Conservation (phyloP, 495 filamentous ascomycete genomes). For the Penicillium paxilli region DNA sequence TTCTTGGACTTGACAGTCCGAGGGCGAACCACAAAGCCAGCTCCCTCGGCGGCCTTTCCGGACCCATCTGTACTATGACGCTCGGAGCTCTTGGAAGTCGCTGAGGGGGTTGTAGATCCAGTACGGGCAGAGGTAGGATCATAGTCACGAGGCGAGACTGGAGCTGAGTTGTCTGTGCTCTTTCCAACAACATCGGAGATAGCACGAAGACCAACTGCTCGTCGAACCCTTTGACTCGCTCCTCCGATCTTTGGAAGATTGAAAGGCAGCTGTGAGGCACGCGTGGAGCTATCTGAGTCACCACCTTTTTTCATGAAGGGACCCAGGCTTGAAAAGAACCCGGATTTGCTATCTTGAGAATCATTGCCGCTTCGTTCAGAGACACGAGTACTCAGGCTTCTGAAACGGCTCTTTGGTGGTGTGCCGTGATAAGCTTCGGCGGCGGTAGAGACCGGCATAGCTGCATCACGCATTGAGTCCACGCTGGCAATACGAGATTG, state of each 20-base stretch:
- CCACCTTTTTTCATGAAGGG: conserved; percentile 41
- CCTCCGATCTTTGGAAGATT: conserved; percentile 34
- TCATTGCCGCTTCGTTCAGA: conserved; percentile 40
- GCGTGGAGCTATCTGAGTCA: conserved; percentile 45
- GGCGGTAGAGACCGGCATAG: conserved; percentile 35
- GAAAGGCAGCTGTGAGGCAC: conserved; percentile 33
- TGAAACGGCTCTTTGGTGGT: conserved; percentile 42
- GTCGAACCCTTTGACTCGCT: conserved; percentile 49
- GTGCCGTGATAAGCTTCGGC: conserved; percentile 63
- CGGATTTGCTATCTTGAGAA: conserved; percentile 41
- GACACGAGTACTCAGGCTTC: conserved; percentile 46
- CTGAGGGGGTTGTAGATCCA: conserved; percentile 84
- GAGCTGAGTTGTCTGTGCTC: conserved; percentile 33
- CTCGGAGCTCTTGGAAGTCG: conserved; percentile 74
- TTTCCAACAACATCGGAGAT: conserved; percentile 69
- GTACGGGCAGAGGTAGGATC: conserved; percentile 71
- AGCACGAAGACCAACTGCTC: conserved; percentile 67
- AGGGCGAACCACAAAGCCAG: conserved; percentile 43
- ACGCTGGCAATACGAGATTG: conserved; percentile 80
- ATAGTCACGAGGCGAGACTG: conserved; percentile 65
- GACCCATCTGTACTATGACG: conserved; percentile 65
- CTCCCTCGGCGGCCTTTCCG: conserved; percentile 62
- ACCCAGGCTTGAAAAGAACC: conserved; percentile 52
- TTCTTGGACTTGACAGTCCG: conserved; percentile 75
- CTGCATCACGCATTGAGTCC: conserved; percentile 53